Evolutionary conservation across 2,329 filamentous ascomycete species (phyloP).

Genomic region (Dryadomyces quercus-mongolicae): DNA sequence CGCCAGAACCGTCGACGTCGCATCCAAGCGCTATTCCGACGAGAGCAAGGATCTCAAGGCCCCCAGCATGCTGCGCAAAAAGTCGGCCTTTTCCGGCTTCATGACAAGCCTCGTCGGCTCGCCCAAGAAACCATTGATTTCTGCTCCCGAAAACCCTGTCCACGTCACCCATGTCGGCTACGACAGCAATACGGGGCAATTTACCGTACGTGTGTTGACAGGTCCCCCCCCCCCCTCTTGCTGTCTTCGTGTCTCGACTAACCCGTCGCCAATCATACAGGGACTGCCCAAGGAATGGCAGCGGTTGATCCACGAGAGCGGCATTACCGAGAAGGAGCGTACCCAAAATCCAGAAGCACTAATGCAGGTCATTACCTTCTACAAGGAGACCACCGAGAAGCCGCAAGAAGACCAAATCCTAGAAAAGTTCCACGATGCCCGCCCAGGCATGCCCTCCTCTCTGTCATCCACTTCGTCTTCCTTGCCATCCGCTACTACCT

Average conservation of each 20-base stretch:
- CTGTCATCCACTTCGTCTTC: conserved; percentile 31
- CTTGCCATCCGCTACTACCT: conserved; percentile 20
- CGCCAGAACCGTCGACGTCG: conserved; percentile 28
- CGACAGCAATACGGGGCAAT: conserved; percentile 90
- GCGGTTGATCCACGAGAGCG: conserved; percentile 84
- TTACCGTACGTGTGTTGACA: conserved; percentile 55
- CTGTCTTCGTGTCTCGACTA: conserved; percentile 2
- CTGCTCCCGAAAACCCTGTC: conserved; percentile 93
- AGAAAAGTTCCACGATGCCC: conserved; percentile 91
- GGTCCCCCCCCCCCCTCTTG: background rate
- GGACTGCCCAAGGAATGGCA: conserved; percentile 98
- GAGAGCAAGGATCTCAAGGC: conserved; percentile 55
- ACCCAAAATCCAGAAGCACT: conserved; percentile 93
- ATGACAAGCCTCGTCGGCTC: conserved; percentile 75
- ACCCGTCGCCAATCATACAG: conserved; percentile 27
- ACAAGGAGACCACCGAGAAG: conserved; percentile 81
- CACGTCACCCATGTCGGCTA: conserved; percentile 98
- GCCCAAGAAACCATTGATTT: conserved; percentile 84
- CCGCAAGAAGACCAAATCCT: conserved; percentile 76
- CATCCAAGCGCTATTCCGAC: conserved; percentile 67
- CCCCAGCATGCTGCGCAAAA: conserved; percentile 56
- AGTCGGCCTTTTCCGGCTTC: conserved; percentile 78
- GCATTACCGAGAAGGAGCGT: conserved; percentile 91
- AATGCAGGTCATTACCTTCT: conserved; percentile 91
- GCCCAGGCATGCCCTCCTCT: conserved; percentile 33